These are phyloP conservation scores for Kluyveromyces dobzhanskii DNA, from an alignment of 805 yeast species.

Conservation along the genomic window DNA sequence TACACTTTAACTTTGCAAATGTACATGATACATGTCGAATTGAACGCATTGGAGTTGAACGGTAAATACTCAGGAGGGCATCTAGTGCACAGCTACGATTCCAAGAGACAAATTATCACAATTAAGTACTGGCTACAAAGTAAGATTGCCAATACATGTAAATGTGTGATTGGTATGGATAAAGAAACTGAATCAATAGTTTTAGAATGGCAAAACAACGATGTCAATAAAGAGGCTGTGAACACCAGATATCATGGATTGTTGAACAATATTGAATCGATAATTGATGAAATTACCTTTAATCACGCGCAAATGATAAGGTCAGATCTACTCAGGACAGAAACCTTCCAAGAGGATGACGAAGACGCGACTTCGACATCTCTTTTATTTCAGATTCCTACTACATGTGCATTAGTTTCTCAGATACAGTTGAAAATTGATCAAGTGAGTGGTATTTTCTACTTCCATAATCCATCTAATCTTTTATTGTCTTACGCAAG, in stretches of 20 bases:
- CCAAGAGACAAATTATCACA: constrained; percentile 25
- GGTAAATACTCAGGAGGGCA: constrained; percentile 30
- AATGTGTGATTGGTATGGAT: constrained; percentile 25
- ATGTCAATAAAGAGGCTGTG: constrained; percentile 11
- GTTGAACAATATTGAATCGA: constrained; percentile 22
- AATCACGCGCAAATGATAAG: constrained; percentile 29
- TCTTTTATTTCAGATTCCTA: constrained; percentile 26
- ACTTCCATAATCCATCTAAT: constrained; percentile 27
- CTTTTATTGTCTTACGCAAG: constrained; percentile 20
- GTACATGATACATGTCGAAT: constrained; percentile 26
- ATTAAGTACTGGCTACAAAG: constrained; percentile 29
- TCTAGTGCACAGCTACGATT: constrained; percentile 26
- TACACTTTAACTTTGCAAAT: constrained; percentile 27
- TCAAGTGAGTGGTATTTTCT: constrained; percentile 26
- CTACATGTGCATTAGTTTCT: constrained; percentile 26
- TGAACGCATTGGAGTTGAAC: constrained; percentile 19
- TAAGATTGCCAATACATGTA: constrained; percentile 23
- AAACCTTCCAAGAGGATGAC: constrained; percentile 26
- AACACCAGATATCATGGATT: constrained; percentile 19
- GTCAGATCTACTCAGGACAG: constrained; percentile 22
- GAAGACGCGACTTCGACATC: constrained; percentile 19
- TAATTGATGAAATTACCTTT: constrained; percentile 29
- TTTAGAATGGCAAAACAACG: constrained; percentile 24
- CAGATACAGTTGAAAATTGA: constrained; percentile 28
- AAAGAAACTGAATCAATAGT: constrained; percentile 17